phyloP scores from a whole-genome alignment of 169 alveolate species.

The Eimeria acervulina region DNA sequence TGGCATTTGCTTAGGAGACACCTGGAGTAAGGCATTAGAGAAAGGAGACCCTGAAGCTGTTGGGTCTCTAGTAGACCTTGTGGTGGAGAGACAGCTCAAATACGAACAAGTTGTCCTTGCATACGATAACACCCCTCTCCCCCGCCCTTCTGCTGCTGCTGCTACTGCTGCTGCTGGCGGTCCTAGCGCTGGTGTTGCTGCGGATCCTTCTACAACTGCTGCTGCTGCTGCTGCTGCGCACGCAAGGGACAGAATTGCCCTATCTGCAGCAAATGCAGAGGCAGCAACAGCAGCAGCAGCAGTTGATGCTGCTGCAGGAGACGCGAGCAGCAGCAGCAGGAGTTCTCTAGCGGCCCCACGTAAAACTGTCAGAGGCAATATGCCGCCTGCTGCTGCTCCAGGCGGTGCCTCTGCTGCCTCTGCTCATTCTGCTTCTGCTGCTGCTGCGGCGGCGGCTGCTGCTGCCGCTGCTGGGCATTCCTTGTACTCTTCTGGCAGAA shows the following conservation, averaged over 20 bases:
- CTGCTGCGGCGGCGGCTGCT: neutral
- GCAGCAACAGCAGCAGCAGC: constrained; percentile 30
- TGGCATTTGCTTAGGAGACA: constrained; percentile 53
- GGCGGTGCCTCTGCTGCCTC: neutral
- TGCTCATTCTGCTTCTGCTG: neutral
- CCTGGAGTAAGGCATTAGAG: constrained; percentile 28
- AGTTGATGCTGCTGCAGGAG: neutral
- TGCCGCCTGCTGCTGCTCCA: constrained; percentile 1
- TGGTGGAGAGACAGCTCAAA: constrained; percentile 12
- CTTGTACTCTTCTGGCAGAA: neutral
- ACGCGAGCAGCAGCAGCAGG: neutral
- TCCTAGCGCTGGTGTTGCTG: neutral
- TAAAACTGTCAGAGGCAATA: neutral
- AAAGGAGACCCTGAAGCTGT: constrained; percentile 51
- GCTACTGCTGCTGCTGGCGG: constrained; percentile 28
- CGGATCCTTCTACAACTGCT: too few species aligned
- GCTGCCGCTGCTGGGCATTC: neutral
- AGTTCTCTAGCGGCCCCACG: neutral
- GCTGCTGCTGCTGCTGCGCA: neutral
- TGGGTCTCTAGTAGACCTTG: constrained; percentile 15
- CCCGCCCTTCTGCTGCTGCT: neutral
- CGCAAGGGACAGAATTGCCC: too few species aligned
- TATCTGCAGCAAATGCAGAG: neutral
- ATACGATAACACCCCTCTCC: neutral
- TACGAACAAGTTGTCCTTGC: constrained; percentile 16